These are phyloP conservation scores for Suillus alpinus DNA, from an alignment of 768 basidiomycete species.

Conservation along the genomic window DNA sequence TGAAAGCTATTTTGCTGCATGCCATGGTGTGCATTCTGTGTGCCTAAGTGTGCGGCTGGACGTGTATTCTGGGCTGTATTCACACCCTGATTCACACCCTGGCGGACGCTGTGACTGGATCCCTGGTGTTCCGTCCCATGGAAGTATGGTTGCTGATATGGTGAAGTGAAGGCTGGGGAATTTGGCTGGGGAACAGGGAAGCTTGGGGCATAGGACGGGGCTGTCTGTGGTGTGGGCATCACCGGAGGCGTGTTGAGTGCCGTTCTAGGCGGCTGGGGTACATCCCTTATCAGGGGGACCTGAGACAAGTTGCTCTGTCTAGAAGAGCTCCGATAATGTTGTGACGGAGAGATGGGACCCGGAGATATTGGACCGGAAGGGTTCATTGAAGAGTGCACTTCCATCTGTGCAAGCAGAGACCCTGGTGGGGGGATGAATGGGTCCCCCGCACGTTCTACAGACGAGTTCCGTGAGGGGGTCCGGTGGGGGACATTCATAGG, in stretches of 20 bases:
- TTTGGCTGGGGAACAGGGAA: slow-evolving; percentile 4
- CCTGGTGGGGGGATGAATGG: slow-evolving; percentile 11
- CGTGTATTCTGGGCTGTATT: slow-evolving; percentile 13
- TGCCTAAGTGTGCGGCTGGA: slow-evolving; percentile 5
- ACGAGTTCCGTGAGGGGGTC: slow-evolving; percentile 21
- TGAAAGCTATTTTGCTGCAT: slow-evolving; percentile 3
- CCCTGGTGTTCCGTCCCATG: slow-evolving; percentile 20
- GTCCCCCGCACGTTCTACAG: slow-evolving; percentile 17
- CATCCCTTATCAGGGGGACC: slow-evolving; percentile 14
- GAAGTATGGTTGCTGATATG: not conserved
- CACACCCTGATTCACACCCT: slow-evolving; percentile 13
- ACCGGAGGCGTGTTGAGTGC: slow-evolving; percentile 11
- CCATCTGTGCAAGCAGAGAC: slow-evolving; percentile 10
- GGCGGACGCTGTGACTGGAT: slow-evolving; percentile 14
- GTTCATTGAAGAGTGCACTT: slow-evolving; percentile 6
- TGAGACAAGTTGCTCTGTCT: slow-evolving; percentile 18
- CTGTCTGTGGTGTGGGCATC: slow-evolving; percentile 13
- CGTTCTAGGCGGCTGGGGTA: slow-evolving; percentile 20
- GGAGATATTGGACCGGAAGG: slow-evolving; percentile 17
- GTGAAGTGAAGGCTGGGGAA: not conserved
- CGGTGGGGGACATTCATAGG: slow-evolving; percentile 9
- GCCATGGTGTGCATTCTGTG: not conserved
- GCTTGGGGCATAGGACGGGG: not conserved
- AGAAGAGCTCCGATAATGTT: slow-evolving; percentile 16
- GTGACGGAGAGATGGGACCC: slow-evolving; percentile 14